These are phyloP conservation scores for Colletotrichum euphorbiae DNA, from an alignment of 2,329 filamentous ascomycete genomes.

Conservation along the genomic window DNA sequence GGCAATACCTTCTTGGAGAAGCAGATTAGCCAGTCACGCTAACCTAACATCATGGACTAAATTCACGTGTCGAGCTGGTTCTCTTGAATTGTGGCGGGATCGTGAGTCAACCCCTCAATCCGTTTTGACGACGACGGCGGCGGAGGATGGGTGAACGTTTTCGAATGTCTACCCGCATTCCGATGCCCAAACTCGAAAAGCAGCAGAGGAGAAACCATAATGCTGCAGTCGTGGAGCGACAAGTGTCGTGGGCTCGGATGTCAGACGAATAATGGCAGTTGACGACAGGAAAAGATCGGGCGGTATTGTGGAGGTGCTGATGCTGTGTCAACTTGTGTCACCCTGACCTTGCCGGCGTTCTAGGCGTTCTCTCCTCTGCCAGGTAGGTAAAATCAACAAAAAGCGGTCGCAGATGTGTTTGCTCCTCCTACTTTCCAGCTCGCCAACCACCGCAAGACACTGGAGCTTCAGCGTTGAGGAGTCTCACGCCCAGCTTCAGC, in stretches of 20 bases:
- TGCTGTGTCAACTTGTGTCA: not conserved
- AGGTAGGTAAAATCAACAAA: not conserved
- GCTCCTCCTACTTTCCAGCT: slow-evolving; percentile 26
- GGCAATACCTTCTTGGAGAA: not conserved
- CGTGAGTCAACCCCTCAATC: not conserved
- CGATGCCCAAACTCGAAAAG: not conserved
- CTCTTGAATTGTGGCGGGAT: not conserved
- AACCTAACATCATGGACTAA: not conserved
- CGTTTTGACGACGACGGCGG: not conserved
- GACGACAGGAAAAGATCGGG: slow-evolving; percentile 22
- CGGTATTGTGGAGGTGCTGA: not conserved
- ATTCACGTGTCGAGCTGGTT: not conserved
- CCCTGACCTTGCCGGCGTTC: not conserved
- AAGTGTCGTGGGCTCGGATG: not conserved
- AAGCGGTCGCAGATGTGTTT: slow-evolving; percentile 17
- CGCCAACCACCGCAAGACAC: not conserved
- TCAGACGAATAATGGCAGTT: not conserved
- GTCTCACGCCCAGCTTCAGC: not conserved
- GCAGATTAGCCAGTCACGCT: not conserved
- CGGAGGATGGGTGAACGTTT: not conserved
- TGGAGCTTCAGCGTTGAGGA: too few species aligned
- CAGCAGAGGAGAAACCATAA: not conserved
- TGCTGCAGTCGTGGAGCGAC: slow-evolving; percentile 17
- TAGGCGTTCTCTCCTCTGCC: not conserved
- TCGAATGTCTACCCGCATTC: not conserved